Conservation (phyloP, 441 rosid species). For the Populus hybrid region DNA sequence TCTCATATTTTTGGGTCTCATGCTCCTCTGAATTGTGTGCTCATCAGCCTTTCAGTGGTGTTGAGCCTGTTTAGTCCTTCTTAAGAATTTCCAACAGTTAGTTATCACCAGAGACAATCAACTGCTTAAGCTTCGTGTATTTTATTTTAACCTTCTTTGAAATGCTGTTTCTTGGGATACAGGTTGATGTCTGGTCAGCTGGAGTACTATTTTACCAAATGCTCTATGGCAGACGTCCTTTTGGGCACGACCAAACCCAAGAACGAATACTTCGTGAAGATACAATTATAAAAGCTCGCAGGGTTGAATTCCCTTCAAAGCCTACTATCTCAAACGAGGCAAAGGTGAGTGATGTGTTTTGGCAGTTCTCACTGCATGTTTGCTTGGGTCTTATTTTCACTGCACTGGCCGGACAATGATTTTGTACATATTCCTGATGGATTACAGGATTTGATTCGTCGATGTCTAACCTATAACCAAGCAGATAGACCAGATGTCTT, state of each 20-base stretch:
- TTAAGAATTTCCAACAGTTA: not conserved
- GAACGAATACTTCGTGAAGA: constrained; percentile 94
- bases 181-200: constrained; percentile 99
- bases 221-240: constrained; percentile 95
- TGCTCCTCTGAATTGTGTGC: not conserved
- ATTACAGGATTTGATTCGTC: constrained; percentile 82
- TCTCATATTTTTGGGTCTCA: not conserved
- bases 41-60: not conserved
- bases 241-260: constrained; percentile 98
- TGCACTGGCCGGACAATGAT: not conserved
- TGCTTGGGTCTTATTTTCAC: not conserved
- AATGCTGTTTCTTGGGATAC: constrained; percentile 22
- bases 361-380: not conserved
- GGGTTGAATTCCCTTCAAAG: constrained; percentile 93
- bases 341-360: constrained; percentile 51
- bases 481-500: constrained; percentile 88
- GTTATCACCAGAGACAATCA: not conserved
- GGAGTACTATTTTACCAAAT: constrained; percentile 94
- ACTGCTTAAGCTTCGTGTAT: not conserved
- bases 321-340: constrained; percentile 94
- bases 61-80: not conserved
- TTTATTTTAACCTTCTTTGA: constrained; percentile 10
- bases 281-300: constrained; percentile 95
- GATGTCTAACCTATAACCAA: constrained; percentile 91
- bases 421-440: not conserved